phyloP scores from a whole-genome alignment of 495 filamentous ascomycete species.

The Cladorrhinum samala region DNA sequence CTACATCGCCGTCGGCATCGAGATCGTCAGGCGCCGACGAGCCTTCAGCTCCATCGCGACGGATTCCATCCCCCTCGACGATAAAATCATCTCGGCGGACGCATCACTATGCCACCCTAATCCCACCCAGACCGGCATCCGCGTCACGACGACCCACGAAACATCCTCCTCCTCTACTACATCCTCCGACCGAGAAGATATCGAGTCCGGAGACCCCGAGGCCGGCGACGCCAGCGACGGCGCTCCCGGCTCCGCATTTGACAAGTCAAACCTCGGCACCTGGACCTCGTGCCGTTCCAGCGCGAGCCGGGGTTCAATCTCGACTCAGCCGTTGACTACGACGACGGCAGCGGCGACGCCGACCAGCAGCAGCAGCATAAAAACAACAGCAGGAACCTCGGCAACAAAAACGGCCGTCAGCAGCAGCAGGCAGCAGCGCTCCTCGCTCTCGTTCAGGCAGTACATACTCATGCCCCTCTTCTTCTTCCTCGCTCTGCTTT shows the following conservation, averaged over 20 bases:
- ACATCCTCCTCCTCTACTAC: no score
- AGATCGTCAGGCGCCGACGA: conserved; percentile 35
- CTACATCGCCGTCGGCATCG: conserved; percentile 36
- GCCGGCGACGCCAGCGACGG: no score
- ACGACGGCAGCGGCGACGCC: no score
- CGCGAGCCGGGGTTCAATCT: not conserved
- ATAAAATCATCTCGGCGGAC: conserved; percentile 19
- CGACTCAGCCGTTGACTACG: not conserved
- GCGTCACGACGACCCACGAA: conserved; percentile 12
- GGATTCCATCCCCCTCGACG: conserved; percentile 4
- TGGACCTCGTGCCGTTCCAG: not conserved
- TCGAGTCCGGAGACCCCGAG: no score
- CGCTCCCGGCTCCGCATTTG: not conserved
- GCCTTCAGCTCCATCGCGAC: conserved; percentile 30
- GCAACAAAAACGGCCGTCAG: no score
- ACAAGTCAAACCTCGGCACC: not conserved
- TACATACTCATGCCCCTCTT: conserved; percentile 45
- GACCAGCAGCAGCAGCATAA: no score
- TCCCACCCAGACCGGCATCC: not conserved
- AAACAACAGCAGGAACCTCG: no score
- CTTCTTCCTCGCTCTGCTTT: conserved; percentile 41
- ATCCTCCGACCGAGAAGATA: conserved; percentile 8
- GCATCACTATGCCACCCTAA: not conserved
- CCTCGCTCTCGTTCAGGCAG: conserved; percentile 38
- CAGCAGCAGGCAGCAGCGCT: conserved; percentile 18